Evolutionary conservation across 2,329 filamentous ascomycete species (phyloP), one percentile per base, ranked within the genome.

Genomic region (Ilyonectria sp.): DNA sequence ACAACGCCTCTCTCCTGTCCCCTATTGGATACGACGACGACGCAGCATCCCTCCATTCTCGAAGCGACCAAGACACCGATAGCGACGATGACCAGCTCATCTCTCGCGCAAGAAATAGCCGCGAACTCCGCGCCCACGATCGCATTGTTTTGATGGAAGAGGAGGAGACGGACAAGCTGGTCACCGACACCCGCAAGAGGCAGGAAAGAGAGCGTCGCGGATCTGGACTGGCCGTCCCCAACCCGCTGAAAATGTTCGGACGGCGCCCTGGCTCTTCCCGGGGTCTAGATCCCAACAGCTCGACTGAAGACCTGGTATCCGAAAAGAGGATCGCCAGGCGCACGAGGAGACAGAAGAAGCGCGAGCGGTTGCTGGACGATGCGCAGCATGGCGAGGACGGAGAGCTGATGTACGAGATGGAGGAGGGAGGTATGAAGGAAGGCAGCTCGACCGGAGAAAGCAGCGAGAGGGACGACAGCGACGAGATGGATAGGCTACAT

Each of bases 371-470:
- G 76, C 80, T 86, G 73, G 82, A 85, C 62, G 83, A 87, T 59
- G 89, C 89, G 4, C 83, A 83, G 29, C 80, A 90, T 67, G 90
- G 90, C 62, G 92, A 94, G 77, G 90, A 93, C 71, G 91, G 92
- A 43, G 89, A 91, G 79, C 84, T 97, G 75, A 93, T 97, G 91
- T 95, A 94, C 79, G 93, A 96, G 82, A 94, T 95, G 92, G 95
- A 98, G 80, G 92, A 94, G 77, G 94, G 94, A 1, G 88, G 86
- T 2, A 87, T 92, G 76, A 90, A 87, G 68, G 90, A 92, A 54
- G 91, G 91, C 60, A 93, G 88, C 77, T 85, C 84, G 6, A 90
- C 89, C 0, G 89, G 89, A 40, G 86, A 88, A 0, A 91, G 87
- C 79, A 90, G 86, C 84, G 83, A 91, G 74, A 83, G 89, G 70